Evolutionary conservation across 305 asterid genomes (phyloP).

Genomic region (Galium porrigens): DNA sequence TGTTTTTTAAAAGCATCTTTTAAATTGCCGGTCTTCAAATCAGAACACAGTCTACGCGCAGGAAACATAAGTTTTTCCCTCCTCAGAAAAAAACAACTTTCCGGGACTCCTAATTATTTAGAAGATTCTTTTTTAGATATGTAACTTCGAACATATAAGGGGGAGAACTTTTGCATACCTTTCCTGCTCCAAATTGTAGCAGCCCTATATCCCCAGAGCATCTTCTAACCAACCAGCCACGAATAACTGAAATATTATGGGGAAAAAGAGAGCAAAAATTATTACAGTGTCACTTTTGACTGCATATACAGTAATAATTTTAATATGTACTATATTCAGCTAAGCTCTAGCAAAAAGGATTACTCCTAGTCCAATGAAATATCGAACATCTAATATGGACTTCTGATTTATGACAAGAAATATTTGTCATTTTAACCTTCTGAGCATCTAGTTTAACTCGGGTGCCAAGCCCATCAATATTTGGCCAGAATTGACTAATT

Average conservation of each 20-base stretch:
- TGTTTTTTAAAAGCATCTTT: background rate
- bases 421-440: background rate
- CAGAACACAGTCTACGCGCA: background rate
- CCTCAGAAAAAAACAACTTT: too few relatives aligned
- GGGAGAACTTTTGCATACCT: conserved; percentile 33
- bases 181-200: conserved; percentile 67
- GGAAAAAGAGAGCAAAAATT: background rate
- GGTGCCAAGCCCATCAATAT: background rate
- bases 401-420: background rate
- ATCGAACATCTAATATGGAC: background rate
- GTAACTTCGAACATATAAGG: background rate
- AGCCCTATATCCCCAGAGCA: conserved; percentile 74
- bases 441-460: background rate
- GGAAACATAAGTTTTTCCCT: background rate
- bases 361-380: background rate
- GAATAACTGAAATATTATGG: conserved; percentile 39
- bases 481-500: background rate
- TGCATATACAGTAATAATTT: background rate
- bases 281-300: background rate
- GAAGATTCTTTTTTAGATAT: too few relatives aligned
- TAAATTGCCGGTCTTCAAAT: background rate
- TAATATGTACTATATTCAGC: background rate
- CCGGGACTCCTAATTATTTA: too few relatives aligned
- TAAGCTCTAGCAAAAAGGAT: background rate
- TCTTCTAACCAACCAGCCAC: conserved; percentile 86